phyloP scores from a whole-genome alignment of 2,329 filamentous ascomycete genomes.

The Intubia oerlemansii region DNA sequence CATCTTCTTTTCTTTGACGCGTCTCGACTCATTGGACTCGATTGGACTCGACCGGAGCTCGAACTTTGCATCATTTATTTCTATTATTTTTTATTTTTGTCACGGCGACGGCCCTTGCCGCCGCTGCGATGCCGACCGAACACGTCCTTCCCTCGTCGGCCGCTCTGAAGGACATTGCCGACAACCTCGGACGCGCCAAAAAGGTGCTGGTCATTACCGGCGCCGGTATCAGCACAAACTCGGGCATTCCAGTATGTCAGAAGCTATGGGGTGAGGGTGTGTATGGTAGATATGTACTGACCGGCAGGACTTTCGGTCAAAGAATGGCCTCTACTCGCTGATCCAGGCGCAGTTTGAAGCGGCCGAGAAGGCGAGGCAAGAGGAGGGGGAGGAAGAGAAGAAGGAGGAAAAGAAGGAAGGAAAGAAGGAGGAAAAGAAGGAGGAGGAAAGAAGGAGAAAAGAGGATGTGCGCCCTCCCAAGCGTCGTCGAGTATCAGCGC shows the following conservation, averaged over 20 bases:
- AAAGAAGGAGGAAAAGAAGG: no score
- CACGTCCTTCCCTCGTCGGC: slow-evolving; percentile 30
- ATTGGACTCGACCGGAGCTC: no score
- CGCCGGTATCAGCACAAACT: slow-evolving; percentile 56
- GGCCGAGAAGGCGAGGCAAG: slow-evolving; percentile 18
- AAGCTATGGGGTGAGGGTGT: neutral
- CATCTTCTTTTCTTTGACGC: no score
- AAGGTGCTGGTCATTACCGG: slow-evolving; percentile 54
- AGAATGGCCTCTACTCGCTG: slow-evolving; percentile 50
- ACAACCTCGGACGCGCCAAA: slow-evolving; percentile 38
- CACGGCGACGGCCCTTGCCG: neutral
- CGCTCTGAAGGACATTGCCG: slow-evolving; percentile 38
- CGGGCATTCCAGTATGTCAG: slow-evolving; percentile 43
- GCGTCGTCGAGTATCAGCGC: no score
- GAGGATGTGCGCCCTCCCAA: no score
- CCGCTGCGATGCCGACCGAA: slow-evolving; percentile 31
- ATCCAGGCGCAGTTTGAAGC: slow-evolving; percentile 47
- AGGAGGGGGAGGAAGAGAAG: no score
- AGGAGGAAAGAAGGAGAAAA: no score
- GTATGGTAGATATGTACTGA: neutral
- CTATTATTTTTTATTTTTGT: neutral
- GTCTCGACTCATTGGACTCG: no score
- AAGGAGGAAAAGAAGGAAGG: no score
- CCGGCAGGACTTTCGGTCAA: slow-evolving; percentile 46
- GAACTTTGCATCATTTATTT: neutral